Evolutionary conservation across 2,329 filamentous ascomycete species (phyloP).

Genomic region (Conoideocrella luteorostrata): DNA sequence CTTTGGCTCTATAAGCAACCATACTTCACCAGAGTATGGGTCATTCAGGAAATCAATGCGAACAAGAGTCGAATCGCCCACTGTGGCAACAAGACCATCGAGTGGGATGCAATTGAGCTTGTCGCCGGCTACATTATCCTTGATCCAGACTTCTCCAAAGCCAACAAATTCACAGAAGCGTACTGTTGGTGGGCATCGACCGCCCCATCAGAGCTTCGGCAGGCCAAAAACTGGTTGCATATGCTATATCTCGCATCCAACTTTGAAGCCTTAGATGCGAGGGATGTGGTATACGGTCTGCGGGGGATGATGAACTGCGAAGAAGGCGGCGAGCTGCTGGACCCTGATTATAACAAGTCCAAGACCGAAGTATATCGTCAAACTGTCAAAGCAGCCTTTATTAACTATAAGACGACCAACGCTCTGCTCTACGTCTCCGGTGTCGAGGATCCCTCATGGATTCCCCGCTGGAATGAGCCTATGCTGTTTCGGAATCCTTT

Average conservation of each 20-base stretch:
- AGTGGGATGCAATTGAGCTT: constrained; percentile 18
- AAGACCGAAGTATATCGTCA: constrained; percentile 16
- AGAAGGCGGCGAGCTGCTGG: constrained; percentile 9
- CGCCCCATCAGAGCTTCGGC: constrained; percentile 17
- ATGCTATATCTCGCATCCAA: constrained; percentile 20
- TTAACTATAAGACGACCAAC: constrained; percentile 19
- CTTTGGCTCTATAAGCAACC: constrained; percentile 4
- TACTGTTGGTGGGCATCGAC: constrained; percentile 20
- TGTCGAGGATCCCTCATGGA: constrained; percentile 14
- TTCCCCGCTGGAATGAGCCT: constrained; percentile 17
- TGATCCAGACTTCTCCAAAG: constrained; percentile 18
- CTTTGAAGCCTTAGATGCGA: constrained; percentile 9
- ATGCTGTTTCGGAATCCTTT: constrained; percentile 24
- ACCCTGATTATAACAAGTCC: constrained; percentile 16
- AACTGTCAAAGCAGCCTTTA: constrained; percentile 19
- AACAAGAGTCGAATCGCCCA: constrained; percentile 14
- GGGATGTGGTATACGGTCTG: constrained; percentile 17
- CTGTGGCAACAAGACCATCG: constrained; percentile 16
- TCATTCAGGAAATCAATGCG: constrained; percentile 11
- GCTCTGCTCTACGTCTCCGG: constrained; percentile 17
- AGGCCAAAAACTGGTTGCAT: constrained; percentile 19
- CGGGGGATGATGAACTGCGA: constrained; percentile 16
- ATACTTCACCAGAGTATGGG: constrained; percentile 7
- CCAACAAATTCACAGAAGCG: constrained; percentile 16
- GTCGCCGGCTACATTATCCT: constrained; percentile 20